Evolutionary conservation across 1,284 basidiomycete genomes (phyloP).

Genomic region (Naganishia liquefaciens): DNA sequence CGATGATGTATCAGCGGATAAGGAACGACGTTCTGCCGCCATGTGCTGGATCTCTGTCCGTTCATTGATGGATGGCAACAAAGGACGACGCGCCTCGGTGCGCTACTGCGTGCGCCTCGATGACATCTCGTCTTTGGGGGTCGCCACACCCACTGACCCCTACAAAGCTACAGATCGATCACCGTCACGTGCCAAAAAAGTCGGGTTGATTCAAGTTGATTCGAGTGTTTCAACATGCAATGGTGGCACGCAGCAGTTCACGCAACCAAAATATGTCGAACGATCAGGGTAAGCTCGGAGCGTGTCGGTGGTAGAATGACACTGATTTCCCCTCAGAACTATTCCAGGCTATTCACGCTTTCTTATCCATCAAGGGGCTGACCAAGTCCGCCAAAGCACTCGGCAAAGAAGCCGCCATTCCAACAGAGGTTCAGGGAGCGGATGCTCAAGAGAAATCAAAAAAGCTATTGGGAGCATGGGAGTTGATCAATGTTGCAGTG

Average conservation of each 20-base stretch:
- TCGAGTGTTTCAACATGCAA: neutral
- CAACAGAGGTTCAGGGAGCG: conserved; percentile 4
- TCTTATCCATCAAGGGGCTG: conserved; percentile 48
- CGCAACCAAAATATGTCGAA: neutral
- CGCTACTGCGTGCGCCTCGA: conserved; percentile 13
- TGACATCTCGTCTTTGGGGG: neutral
- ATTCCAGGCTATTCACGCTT: conserved; percentile 51
- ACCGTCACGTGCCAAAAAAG: conserved; percentile 23
- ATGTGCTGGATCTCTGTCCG: neutral
- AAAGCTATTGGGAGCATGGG: conserved; percentile 25
- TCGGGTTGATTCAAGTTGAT: neutral
- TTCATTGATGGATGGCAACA: conserved; percentile 24
- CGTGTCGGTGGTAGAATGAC: too few relatives aligned
- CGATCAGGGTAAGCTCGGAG: conserved; percentile 7
- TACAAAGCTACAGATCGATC: neutral
- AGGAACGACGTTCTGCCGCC: neutral
- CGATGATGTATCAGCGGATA: neutral
- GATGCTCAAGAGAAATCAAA: conserved; percentile 36
- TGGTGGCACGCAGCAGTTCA: neutral
- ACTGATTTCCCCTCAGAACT: conserved; percentile 39
- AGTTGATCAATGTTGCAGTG: conserved; percentile 24
- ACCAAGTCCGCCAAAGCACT: conserved; percentile 51
- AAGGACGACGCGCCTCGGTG: conserved; percentile 19
- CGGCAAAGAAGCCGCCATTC: conserved; percentile 48
- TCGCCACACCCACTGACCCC: neutral